These are phyloP conservation scores for Emydomyces testavorans DNA, from an alignment of 2,329 filamentous ascomycete species.

Conservation along the genomic window DNA sequence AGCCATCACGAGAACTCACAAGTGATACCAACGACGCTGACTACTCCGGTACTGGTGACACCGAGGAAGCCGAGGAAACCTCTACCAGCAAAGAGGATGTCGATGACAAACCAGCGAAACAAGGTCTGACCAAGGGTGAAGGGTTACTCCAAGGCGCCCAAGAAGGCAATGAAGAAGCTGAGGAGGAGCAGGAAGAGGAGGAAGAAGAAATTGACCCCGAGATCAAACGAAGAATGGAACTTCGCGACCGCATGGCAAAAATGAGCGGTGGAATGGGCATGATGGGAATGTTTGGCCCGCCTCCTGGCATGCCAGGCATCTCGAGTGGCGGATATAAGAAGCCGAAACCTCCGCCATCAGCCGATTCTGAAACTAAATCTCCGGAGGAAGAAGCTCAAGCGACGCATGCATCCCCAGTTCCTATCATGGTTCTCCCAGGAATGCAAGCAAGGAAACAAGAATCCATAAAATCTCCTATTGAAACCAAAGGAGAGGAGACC, in stretches of 20 bases:
- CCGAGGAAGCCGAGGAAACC: constrained; percentile 50
- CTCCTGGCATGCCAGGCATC: constrained; percentile 44
- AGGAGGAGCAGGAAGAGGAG: constrained; percentile 51
- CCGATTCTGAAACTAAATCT: constrained; percentile 26
- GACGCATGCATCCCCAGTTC: constrained; percentile 35
- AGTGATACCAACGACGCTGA: constrained; percentile 57
- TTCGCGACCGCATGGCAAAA: constrained; percentile 92
- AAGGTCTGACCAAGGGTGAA: constrained; percentile 10
- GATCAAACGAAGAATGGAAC: constrained; percentile 68
- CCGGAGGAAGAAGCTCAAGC: constrained; percentile 24
- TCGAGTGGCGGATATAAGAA: constrained; percentile 26
- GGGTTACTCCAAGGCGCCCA: constrained; percentile 35
- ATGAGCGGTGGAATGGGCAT: constrained; percentile 98
- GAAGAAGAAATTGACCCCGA: constrained; percentile 85
- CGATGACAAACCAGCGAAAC: constrained; percentile 42
- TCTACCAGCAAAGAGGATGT: constrained; percentile 64
- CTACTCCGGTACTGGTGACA: constrained; percentile 52
- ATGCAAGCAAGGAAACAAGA: constrained; percentile 43
- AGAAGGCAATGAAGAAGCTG: constrained; percentile 36
- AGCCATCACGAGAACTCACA: constrained; percentile 41
- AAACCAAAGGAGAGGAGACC: not conserved
- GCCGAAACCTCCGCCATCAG: constrained; percentile 38
- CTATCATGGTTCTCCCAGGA: constrained; percentile 51
- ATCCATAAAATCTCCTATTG: constrained; percentile 3
- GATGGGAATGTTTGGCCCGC: constrained; percentile 75